Conservation (phyloP, 805 yeast species). For the Lachancea meyersii region DNA sequence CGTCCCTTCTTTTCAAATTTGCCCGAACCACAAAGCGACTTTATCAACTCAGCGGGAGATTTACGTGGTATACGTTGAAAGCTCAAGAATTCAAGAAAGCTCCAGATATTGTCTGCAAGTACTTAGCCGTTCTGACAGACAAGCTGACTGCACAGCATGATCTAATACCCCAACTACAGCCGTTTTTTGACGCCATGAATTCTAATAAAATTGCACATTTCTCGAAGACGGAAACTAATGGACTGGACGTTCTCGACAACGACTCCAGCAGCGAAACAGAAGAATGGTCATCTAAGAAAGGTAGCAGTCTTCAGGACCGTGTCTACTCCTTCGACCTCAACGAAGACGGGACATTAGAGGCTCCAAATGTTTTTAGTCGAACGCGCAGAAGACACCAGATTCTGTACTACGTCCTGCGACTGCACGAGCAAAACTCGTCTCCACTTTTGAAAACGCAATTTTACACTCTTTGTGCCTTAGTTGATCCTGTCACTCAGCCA, state of each 20-base stretch:
- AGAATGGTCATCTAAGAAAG: conserved; percentile 7
- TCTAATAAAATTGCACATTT: conserved; percentile 1
- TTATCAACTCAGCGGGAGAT: conserved; percentile 10
- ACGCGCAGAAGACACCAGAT: conserved; percentile 23
- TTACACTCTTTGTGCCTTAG: conserved; percentile 33
- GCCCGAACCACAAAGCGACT: conserved; percentile 3
- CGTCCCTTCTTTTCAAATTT: background rate
- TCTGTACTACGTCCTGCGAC: conserved; percentile 16
- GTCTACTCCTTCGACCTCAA: conserved; percentile 21
- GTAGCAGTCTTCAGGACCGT: conserved; percentile 9
- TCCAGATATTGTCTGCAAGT: conserved; percentile 8
- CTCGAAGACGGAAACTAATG: background rate
- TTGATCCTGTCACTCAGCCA: conserved; percentile 69
- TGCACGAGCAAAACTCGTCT: conserved; percentile 12
- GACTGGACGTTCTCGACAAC: conserved; percentile 1
- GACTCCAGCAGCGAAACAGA: conserved; percentile 5
- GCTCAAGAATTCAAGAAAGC: conserved; percentile 1
- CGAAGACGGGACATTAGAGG: conserved; percentile 16
- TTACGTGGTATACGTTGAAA: conserved; percentile 8
- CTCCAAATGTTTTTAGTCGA: conserved; percentile 21
- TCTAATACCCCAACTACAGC: conserved; percentile 9
- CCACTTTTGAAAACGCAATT: conserved; percentile 23
- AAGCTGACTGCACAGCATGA: conserved; percentile 11
- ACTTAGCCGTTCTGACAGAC: conserved; percentile 9
- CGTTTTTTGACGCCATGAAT: conserved; percentile 3